Evolutionary conservation across 2,329 filamentous ascomycete species (phyloP).

Genomic region (Trichoderma pleuroti): DNA sequence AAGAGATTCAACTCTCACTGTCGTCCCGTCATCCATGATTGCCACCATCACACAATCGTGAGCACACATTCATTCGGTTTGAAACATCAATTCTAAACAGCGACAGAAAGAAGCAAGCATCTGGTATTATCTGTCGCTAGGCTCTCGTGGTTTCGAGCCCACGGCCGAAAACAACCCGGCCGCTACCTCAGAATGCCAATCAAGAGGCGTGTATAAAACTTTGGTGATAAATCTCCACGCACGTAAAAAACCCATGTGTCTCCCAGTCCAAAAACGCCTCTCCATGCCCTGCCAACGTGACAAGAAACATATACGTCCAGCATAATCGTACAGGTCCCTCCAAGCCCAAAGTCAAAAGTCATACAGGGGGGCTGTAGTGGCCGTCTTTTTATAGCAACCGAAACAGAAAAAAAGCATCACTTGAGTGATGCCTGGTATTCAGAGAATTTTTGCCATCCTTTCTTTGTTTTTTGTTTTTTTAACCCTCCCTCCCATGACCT

Average conservation of each 20-base stretch:
- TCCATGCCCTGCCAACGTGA: conserved; percentile 23
- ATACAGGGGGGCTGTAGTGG: not conserved
- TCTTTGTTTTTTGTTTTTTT: not conserved
- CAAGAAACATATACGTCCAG: conserved; percentile 21
- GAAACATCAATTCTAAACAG: not conserved
- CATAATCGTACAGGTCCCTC: conserved; percentile 24
- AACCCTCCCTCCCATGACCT: conserved; percentile 16
- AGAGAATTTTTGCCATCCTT: conserved; percentile 15
- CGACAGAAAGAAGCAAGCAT: conserved; percentile 7
- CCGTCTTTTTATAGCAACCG: conserved; percentile 3
- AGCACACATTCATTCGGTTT: not conserved
- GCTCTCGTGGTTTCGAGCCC: conserved; percentile 9
- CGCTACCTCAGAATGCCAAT: conserved; percentile 14
- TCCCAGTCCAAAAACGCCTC: conserved; percentile 20
- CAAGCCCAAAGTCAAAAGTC: conserved; percentile 9
- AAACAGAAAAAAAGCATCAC: not conserved
- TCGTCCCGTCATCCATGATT: too few species aligned
- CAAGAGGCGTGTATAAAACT: conserved; percentile 18
- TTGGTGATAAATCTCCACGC: conserved; percentile 5
- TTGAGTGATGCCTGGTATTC: conserved; percentile 17
- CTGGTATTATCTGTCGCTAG: conserved; percentile 19
- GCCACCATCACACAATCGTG: not conserved
- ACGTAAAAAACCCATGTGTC: not conserved
- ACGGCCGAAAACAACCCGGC: conserved; percentile 7
- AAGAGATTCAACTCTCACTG: too few species aligned